Percentiles rank a stretch among this genome's conserved stretches.
Conservation (phyloP, 2,329 filamentous ascomycete genomes). For the Exophiala phaeomuriformis region DNA sequence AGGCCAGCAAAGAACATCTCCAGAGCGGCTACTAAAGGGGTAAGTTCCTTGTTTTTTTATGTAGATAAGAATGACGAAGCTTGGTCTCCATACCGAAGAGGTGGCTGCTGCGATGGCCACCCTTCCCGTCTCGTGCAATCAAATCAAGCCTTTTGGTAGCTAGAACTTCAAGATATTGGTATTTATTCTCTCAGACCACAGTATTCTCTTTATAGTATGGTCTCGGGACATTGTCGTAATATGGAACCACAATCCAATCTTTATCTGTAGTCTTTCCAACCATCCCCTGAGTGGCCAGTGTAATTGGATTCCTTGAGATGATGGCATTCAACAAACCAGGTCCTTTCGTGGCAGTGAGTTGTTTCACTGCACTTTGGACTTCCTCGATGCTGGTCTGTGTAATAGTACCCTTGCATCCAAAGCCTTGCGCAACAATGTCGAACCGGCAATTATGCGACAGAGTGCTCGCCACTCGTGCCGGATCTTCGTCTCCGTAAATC, state of each 20-base stretch:
- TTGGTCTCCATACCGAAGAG: too few species aligned
- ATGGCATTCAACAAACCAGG: conserved; percentile 38
- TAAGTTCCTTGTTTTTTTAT: too few species aligned
- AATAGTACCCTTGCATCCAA: conserved; percentile 31
- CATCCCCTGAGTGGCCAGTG: conserved; percentile 30
- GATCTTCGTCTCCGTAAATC: conserved; percentile 34
- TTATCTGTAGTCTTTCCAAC: conserved; percentile 38
- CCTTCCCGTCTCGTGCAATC: too few species aligned
- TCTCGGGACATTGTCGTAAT: conserved; percentile 43
- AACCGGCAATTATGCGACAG: conserved; percentile 34
- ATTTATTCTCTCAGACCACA: too few species aligned
- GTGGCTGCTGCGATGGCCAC: too few species aligned
- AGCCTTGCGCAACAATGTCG: conserved; percentile 38
- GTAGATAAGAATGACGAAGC: too few species aligned
- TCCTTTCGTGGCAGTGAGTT: conserved; percentile 28
- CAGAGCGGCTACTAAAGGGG: too few species aligned
- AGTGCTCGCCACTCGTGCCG: conserved; percentile 30
- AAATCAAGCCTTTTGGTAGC: too few species aligned
- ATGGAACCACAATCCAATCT: conserved; percentile 43
- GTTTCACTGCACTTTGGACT: conserved; percentile 31
- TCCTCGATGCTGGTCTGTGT: conserved; percentile 28
- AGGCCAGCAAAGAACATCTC: too few species aligned
- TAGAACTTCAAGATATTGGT: too few species aligned
- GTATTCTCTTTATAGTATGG: conserved; percentile 13
- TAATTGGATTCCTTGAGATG: conserved; percentile 34